These are phyloP conservation scores for Hibiscus mutabilis DNA, from an alignment of 345 rosid genomes.

Conservation along the genomic window DNA sequence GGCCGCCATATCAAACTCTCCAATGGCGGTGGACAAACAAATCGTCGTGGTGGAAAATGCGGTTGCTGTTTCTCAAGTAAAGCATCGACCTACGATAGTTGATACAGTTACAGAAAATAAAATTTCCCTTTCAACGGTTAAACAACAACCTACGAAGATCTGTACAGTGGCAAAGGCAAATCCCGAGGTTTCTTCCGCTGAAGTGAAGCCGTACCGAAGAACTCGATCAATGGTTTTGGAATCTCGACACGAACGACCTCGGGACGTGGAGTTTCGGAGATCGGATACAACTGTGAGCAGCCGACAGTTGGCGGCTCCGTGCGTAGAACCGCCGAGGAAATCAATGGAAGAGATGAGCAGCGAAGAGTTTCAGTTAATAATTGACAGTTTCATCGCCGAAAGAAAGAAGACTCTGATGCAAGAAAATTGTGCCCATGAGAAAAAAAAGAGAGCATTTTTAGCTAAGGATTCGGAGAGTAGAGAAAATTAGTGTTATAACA, in stretches of 20 bases:
- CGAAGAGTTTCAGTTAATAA: conserved; percentile 26
- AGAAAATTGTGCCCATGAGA: conserved; percentile 1
- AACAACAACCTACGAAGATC: not conserved
- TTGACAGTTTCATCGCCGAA: conserved; percentile 26
- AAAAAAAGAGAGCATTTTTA: not conserved
- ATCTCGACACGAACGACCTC: not conserved
- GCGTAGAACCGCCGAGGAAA: not conserved
- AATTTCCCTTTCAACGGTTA: not conserved
- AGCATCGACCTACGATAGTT: not conserved
- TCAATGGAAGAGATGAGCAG: conserved; percentile 24
- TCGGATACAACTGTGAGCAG: conserved; percentile 3
- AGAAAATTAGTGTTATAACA: not conserved
- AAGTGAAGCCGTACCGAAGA: not conserved
- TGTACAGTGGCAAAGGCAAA: not conserved
- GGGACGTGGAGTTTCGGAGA: not conserved
- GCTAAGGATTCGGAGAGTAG: not conserved
- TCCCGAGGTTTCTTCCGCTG: not conserved
- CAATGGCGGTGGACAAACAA: not conserved
- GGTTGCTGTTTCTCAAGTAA: not conserved
- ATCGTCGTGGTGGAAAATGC: conserved; percentile 1
- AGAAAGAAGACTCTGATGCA: conserved; percentile 10
- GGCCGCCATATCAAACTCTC: not conserved
- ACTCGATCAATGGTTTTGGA: conserved; percentile 6
- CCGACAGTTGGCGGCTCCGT: not conserved
- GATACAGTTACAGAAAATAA: not conserved